Conservation (phyloP, 2,329 filamentous ascomycete species). For the Scytalidium lignicola region DNA sequence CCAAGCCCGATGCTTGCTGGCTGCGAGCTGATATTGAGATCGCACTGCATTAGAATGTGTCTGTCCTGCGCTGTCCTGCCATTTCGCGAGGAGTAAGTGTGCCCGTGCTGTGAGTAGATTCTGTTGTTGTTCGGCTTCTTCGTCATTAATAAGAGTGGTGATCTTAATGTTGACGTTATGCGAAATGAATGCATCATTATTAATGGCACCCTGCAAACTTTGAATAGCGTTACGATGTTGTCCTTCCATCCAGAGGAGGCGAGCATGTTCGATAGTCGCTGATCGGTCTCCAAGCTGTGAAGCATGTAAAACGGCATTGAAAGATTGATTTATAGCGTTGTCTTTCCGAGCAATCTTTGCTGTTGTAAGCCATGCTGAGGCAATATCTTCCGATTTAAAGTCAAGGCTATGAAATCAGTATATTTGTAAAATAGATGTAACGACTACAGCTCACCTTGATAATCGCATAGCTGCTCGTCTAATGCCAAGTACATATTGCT, state of each 20-base stretch:
- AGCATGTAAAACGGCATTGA: slow-evolving; percentile 89
- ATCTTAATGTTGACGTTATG: slow-evolving; percentile 21
- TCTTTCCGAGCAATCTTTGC: slow-evolving; percentile 83
- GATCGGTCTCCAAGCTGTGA: slow-evolving; percentile 78
- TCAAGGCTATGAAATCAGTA: slow-evolving; percentile 33
- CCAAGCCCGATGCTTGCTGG: slow-evolving; percentile 68
- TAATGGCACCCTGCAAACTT: slow-evolving; percentile 79
- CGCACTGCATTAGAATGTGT: slow-evolving; percentile 78
- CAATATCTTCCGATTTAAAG: slow-evolving; percentile 70
- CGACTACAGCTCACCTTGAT: slow-evolving; percentile 47
- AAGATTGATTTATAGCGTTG: slow-evolving; percentile 78
- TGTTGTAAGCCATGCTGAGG: slow-evolving; percentile 78
- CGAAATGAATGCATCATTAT: slow-evolving; percentile 66
- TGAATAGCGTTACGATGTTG: slow-evolving; percentile 95
- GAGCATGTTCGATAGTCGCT: slow-evolving; percentile 89
- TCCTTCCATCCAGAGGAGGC: slow-evolving; percentile 87
- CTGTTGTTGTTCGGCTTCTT: slow-evolving; percentile 36
- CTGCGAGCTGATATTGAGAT: slow-evolving; percentile 76
- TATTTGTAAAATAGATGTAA: background rate
- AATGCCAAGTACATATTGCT: slow-evolving; percentile 86
- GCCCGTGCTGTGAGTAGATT: slow-evolving; percentile 68
- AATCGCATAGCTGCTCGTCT: slow-evolving; percentile 84
- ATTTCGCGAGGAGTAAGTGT: slow-evolving; percentile 86
- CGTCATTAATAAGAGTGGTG: slow-evolving; percentile 15
- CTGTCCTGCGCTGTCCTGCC: slow-evolving; percentile 93